These are phyloP conservation scores for Exophiala sideris DNA, from an alignment of 2,329 filamentous ascomycete species.

Conservation along the genomic window DNA sequence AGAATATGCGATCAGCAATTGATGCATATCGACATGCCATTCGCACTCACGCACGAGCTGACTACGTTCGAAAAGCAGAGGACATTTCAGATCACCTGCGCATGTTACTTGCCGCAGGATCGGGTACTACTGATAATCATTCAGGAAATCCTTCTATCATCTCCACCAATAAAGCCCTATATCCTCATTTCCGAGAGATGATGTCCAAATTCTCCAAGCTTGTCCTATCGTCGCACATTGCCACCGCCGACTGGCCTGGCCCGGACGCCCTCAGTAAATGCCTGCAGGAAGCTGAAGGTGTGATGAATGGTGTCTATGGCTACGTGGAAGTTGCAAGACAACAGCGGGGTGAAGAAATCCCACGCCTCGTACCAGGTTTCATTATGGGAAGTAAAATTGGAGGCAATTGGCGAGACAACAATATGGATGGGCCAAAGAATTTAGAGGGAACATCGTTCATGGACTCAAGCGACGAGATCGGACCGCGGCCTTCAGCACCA, in stretches of 20 bases:
- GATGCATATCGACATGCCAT: conserved; percentile 90
- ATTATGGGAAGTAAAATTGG: conserved; percentile 79
- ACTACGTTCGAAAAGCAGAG: conserved; percentile 92
- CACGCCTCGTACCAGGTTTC: conserved; percentile 89
- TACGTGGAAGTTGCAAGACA: conserved; percentile 94
- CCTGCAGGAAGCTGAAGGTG: conserved; percentile 93
- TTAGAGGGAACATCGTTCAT: conserved; percentile 67
- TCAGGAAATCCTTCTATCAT: conserved; percentile 99
- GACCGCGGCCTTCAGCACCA: conserved; percentile 66
- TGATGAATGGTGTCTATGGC: conserved; percentile 87
- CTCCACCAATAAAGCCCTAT: conserved; percentile 93
- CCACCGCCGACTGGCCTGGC: conserved; percentile 91
- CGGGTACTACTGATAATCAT: conserved; percentile 96
- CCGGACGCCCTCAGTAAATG: conserved; percentile 94
- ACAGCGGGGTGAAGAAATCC: conserved; percentile 88
- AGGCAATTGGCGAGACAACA: conserved; percentile 79
- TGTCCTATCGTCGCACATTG: conserved; percentile 95
- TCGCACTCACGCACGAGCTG: conserved; percentile 73
- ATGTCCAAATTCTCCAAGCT: conserved; percentile 99
- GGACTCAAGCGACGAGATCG: conserved; percentile 80
- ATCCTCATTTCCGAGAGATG: conserved; percentile 97
- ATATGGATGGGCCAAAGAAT: conserved; percentile 60
- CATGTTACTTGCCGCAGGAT: conserved; percentile 88
- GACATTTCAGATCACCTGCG: conserved; percentile 96
- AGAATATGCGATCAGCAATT: conserved; percentile 88